A percentile compares a stretch with the other conserved stretches of the same genome.
Conservation (phyloP, 2,329 filamentous ascomycete species). For the Endothia cerciana region DNA sequence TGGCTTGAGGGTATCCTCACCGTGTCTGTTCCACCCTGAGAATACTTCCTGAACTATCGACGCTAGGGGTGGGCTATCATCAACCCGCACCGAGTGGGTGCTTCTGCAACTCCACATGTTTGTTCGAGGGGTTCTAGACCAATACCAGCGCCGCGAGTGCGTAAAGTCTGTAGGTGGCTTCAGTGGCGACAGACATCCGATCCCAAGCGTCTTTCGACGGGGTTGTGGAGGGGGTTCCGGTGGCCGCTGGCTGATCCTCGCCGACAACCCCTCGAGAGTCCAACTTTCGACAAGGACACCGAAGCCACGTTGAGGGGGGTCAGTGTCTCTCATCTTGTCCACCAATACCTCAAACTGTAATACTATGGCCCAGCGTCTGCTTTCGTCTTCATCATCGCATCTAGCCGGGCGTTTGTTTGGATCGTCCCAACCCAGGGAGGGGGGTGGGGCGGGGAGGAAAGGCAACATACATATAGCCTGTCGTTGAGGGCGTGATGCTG, state of each 20-base stretch:
- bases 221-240: not conserved
- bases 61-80: not conserved
- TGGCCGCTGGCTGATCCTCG: not conserved
- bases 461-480: not conserved
- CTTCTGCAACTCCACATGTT: not conserved
- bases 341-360: not conserved
- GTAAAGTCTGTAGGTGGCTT: not conserved
- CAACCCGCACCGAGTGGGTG: not conserved
- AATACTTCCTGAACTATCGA: not conserved
- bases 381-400: conserved; percentile 3
- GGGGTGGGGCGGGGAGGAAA: not conserved
- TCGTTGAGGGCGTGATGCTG: not conserved
- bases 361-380: not conserved
- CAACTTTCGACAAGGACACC: not conserved
- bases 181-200: not conserved
- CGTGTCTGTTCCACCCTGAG: not conserved
- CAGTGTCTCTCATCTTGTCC: not conserved
- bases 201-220: not conserved
- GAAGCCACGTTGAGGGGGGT: not conserved
- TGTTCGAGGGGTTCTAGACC: not conserved
- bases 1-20: not conserved
- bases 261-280: not conserved
- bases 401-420: conserved; percentile 7
- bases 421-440: not conserved
- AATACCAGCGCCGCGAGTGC: not conserved